phyloP scores from a whole-genome alignment of 1,139 yeast genomes.

The Trichomonascaceae sp. region DNA sequence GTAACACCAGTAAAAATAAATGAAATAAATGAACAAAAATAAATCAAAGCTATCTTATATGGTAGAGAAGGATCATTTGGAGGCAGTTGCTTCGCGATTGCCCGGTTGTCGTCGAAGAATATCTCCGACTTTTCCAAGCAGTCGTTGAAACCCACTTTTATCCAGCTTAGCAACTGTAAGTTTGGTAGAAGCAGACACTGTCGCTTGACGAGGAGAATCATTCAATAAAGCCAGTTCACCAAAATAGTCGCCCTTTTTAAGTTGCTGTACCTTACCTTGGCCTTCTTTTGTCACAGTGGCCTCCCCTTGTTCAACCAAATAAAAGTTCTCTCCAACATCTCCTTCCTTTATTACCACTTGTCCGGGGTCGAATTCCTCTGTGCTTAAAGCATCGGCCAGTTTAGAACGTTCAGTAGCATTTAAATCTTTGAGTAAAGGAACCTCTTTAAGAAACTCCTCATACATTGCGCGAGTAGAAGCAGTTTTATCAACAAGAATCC shows the following conservation, averaged over 20 bases:
- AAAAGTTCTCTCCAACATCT: slow-evolving; percentile 86
- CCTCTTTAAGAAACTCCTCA: slow-evolving; percentile 82
- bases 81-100: slow-evolving; percentile 34
- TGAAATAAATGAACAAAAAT: not conserved
- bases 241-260: slow-evolving; percentile 83
- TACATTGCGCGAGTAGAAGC: slow-evolving; percentile 85
- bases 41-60: not conserved
- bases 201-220: slow-evolving; percentile 91
- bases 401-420: slow-evolving; percentile 83
- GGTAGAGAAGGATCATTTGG: not conserved
- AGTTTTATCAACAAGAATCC: slow-evolving; percentile 84
- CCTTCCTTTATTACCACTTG: slow-evolving; percentile 80
- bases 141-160: slow-evolving; percentile 86
- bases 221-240: slow-evolving; percentile 93
- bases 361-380: slow-evolving; percentile 68
- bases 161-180: slow-evolving; percentile 88
- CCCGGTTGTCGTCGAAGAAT: slow-evolving; percentile 81
- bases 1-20: not conserved
- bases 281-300: slow-evolving; percentile 63
- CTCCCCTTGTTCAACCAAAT: slow-evolving; percentile 79
- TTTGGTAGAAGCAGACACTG: slow-evolving; percentile 69
- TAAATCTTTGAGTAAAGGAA: slow-evolving; percentile 66
- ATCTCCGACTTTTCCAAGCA: slow-evolving; percentile 87
- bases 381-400: slow-evolving; percentile 87
- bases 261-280: slow-evolving; percentile 54